phyloP scores from a whole-genome alignment of 192 early-diverging fungal genomes.

The Coemansia sp. region DNA sequence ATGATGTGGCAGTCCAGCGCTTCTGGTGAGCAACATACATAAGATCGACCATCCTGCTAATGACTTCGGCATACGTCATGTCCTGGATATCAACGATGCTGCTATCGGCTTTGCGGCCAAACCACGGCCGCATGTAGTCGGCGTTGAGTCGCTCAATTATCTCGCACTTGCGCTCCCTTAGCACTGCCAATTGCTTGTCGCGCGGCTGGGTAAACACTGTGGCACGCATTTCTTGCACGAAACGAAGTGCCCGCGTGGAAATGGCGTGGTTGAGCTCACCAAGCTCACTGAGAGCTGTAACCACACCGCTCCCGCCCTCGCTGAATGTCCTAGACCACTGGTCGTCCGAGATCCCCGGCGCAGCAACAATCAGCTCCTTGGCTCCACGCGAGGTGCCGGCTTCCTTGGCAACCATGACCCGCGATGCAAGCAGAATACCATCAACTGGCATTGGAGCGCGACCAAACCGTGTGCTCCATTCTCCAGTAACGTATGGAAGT shows the following conservation, averaged over 20 bases:
- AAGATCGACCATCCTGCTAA: conserved; percentile 75
- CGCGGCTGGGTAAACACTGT: conserved; percentile 79
- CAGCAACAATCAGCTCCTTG: conserved; percentile 84
- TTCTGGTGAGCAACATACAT: conserved; percentile 68
- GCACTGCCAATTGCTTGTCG: conserved; percentile 70
- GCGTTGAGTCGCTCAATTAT: conserved; percentile 84
- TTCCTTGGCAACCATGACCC: conserved; percentile 93
- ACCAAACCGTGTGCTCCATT: conserved; percentile 80
- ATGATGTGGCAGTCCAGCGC: conserved; percentile 78
- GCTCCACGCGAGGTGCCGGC: conserved; percentile 70
- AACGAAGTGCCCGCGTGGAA: conserved; percentile 74
- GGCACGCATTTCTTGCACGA: conserved; percentile 80
- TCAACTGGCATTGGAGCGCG: conserved; percentile 94
- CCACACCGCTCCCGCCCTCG: conserved; percentile 72
- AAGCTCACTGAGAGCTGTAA: conserved; percentile 83
- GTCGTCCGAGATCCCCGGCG: conserved; percentile 75
- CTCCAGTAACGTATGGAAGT: conserved; percentile 88
- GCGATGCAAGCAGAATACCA: conserved; percentile 93
- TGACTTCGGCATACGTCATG: conserved; percentile 89
- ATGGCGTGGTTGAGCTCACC: conserved; percentile 94
- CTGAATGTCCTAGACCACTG: conserved; percentile 86
- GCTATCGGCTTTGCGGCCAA: conserved; percentile 68
- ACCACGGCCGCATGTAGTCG: conserved; percentile 92
- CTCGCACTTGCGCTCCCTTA: conserved; percentile 71
- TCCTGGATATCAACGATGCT: conserved; percentile 75